Evolutionary conservation across 768 basidiomycete genomes (phyloP).

Genomic region (Boletus subparvulus): DNA sequence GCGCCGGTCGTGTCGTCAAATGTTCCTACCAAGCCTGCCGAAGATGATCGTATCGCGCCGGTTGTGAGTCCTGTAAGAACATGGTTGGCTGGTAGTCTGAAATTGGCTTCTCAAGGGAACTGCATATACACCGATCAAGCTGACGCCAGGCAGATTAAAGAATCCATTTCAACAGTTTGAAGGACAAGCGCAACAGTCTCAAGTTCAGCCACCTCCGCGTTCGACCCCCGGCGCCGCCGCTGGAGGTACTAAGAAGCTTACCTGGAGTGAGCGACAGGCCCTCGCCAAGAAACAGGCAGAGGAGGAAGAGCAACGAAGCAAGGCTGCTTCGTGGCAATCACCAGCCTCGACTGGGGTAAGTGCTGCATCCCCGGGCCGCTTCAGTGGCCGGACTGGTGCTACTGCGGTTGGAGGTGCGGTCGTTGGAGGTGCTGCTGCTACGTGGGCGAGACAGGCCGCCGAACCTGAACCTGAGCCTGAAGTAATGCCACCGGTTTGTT

Average conservation of each 20-base stretch:
- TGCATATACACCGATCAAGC: conserved; percentile 82
- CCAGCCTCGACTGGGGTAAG: conserved; percentile 35
- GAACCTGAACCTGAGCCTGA: conserved; percentile 31
- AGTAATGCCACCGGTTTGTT: conserved; percentile 27
- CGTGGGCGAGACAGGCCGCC: conserved; percentile 17
- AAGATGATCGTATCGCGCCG: conserved; percentile 82
- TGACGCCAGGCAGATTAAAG: conserved; percentile 84
- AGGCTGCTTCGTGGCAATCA: conserved; percentile 48
- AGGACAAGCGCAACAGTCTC: conserved; percentile 42
- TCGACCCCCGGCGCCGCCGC: conserved; percentile 6
- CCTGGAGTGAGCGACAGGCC: conserved; percentile 93
- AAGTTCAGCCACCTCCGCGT: conserved; percentile 30
- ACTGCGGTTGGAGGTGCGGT: conserved; percentile 35
- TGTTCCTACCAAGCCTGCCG: conserved; percentile 62
- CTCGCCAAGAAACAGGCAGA: conserved; percentile 84
- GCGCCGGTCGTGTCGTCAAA: conserved; percentile 45
- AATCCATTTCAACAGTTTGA: conserved; percentile 75
- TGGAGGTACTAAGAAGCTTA: conserved; percentile 70
- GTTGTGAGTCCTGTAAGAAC: conserved; percentile 41
- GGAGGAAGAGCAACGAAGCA: conserved; percentile 72
- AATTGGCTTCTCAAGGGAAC: conserved; percentile 50
- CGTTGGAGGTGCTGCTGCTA: conserved; percentile 30
- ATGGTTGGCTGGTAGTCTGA: background rate
- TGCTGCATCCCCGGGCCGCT: conserved; percentile 41
- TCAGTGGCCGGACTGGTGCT: conserved; percentile 28